These are phyloP conservation scores for Neobulgaria alba DNA, from an alignment of 2,329 filamentous ascomycete species.

Conservation along the genomic window DNA sequence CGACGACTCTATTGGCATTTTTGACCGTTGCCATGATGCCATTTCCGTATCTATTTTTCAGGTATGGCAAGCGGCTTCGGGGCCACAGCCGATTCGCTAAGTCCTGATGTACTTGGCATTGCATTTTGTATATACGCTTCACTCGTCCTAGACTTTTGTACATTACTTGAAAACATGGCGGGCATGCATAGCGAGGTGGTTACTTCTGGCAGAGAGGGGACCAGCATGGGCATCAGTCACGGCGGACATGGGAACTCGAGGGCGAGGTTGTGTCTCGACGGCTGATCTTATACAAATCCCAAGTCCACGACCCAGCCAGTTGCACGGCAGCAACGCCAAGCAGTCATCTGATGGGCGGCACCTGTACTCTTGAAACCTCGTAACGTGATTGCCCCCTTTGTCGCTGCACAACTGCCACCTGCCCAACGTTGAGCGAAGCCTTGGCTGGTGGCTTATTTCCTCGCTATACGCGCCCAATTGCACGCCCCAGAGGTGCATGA, in stretches of 20 bases:
- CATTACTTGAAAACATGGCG: conserved; percentile 2
- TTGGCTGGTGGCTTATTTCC: too few species aligned
- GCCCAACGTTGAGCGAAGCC: too few species aligned
- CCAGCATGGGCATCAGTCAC: too few species aligned
- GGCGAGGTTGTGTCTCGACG: conserved; percentile 6
- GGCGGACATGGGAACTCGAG: too few species aligned
- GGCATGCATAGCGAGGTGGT: conserved; percentile 9
- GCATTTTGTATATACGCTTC: too few species aligned
- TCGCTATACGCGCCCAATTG: too few species aligned
- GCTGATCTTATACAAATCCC: conserved; percentile 5
- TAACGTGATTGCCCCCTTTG: conserved; percentile 5
- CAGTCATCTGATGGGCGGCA: conserved; percentile 14
- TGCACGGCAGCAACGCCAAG: conserved; percentile 6
- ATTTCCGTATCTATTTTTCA: conserved; percentile 56
- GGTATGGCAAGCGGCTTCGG: conserved; percentile 49
- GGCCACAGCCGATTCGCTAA: conserved; percentile 45
- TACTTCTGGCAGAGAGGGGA: conserved; percentile 1
- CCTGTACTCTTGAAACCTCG: conserved; percentile 3
- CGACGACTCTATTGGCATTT: conserved; percentile 52
- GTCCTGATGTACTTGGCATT: conserved; percentile 8
- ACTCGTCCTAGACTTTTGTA: background rate
- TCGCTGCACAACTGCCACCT: background rate
- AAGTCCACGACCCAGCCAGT: conserved; percentile 2
- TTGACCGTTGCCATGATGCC: conserved; percentile 53
- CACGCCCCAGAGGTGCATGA: too few species aligned